Conservation (phyloP, 202 grass and related monocot genomes). For the Schoenoplectus triqueter region DNA sequence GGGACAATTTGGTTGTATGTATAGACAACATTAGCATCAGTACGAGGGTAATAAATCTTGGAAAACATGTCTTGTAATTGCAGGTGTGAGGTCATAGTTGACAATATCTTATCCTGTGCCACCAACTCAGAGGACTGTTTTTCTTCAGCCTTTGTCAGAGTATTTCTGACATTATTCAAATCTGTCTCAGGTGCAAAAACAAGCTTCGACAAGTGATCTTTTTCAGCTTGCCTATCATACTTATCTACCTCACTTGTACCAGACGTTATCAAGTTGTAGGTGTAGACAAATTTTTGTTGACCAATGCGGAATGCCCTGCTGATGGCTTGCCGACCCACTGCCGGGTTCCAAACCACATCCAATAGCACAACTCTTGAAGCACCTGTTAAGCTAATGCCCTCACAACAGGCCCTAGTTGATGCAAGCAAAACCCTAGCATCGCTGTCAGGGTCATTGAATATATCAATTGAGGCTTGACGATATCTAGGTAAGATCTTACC, state of each 20-base stretch:
- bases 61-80: slow-evolving; percentile 76
- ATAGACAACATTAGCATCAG: slow-evolving; percentile 74
- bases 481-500: slow-evolving; percentile 73
- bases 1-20: slow-evolving; percentile 78
- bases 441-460: slow-evolving; percentile 77
- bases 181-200: slow-evolving; percentile 82
- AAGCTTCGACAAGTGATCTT: slow-evolving; percentile 86
- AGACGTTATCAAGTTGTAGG: slow-evolving; percentile 88
- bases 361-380: slow-evolving; percentile 95
- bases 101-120: slow-evolving; percentile 77
- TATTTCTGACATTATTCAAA: slow-evolving; percentile 80
- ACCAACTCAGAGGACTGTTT: slow-evolving; percentile 66
- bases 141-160: slow-evolving; percentile 69
- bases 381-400: slow-evolving; percentile 93
- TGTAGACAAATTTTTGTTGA: slow-evolving; percentile 87
- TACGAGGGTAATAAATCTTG: slow-evolving; percentile 82
- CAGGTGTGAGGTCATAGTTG: slow-evolving; percentile 74
- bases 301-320: slow-evolving; percentile 82
- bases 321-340: slow-evolving; percentile 84
- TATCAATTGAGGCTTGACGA: slow-evolving; percentile 75
- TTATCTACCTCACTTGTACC: slow-evolving; percentile 93
- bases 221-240: slow-evolving; percentile 64
- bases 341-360: slow-evolving; percentile 95
- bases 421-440: slow-evolving; percentile 81
- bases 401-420: slow-evolving; percentile 93